Percentiles rank a stretch among this genome's conserved stretches.
phyloP scores from a whole-genome alignment of 2,329 filamentous ascomycete species.

The Cytospora leucostoma region DNA sequence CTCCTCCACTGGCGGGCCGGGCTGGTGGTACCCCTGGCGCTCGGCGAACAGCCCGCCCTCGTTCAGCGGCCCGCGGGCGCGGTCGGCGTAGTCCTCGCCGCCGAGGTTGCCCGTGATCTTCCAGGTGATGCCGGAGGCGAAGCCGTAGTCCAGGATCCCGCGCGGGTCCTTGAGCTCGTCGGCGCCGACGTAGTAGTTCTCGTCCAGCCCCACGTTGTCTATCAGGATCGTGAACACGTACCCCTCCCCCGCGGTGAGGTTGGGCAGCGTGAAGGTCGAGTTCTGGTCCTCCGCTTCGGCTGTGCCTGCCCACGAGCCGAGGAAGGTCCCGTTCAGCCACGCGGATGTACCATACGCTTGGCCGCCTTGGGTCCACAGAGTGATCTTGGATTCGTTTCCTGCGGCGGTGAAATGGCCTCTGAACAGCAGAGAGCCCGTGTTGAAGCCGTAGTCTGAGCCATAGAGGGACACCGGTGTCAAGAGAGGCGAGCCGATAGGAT shows the following conservation, averaged over 20 bases:
- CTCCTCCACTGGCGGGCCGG: constrained; percentile 44
- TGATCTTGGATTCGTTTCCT: constrained; percentile 57
- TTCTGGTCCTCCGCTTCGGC: constrained; percentile 51
- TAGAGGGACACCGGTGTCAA: constrained; percentile 66
- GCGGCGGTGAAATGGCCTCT: constrained; percentile 63
- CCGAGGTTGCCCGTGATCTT: constrained; percentile 65
- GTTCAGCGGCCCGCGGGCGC: constrained; percentile 60
- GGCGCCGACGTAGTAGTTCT: constrained; percentile 58
- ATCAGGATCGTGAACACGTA: constrained; percentile 67
- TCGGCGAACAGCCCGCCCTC: constrained; percentile 61
- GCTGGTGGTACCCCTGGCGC: constrained; percentile 58
- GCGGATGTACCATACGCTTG: constrained; percentile 63
- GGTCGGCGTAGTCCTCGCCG: constrained; percentile 59
- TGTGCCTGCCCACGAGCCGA: constrained; percentile 63
- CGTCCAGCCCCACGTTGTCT: constrained; percentile 69
- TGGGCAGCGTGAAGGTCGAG: constrained; percentile 55
- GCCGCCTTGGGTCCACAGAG: constrained; percentile 62
- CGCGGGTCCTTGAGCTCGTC: constrained; percentile 60
- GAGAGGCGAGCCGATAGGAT: constrained; percentile 60
- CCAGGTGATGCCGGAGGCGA: constrained; percentile 56
- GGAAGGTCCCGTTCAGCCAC: constrained; percentile 60
- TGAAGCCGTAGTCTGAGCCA: constrained; percentile 69
- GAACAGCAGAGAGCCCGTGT: constrained; percentile 65
- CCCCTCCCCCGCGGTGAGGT: constrained; percentile 48
- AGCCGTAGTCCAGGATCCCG: constrained; percentile 58